Evolutionary conservation across 805 yeast genomes (phyloP).

Genomic region (Spathaspora hagerdaliae): DNA sequence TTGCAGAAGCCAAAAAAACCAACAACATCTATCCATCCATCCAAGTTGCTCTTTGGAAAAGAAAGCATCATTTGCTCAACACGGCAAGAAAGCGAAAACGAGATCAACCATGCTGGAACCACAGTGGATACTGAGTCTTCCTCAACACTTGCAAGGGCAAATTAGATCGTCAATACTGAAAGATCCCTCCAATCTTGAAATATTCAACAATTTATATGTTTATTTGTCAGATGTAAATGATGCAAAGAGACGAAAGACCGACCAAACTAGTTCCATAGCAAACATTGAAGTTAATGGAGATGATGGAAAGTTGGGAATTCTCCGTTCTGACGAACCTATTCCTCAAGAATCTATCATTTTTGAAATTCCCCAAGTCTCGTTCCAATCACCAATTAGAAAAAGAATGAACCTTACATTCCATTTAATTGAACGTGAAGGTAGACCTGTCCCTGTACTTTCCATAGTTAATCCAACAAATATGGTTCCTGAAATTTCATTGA

Average conservation of each 20-base stretch:
- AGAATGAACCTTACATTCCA: constrained; percentile 37
- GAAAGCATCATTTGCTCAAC: no score
- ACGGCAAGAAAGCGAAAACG: no score
- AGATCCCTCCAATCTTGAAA: constrained; percentile 15
- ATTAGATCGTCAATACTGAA: constrained; percentile 13
- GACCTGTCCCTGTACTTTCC: constrained; percentile 35
- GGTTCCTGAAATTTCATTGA: constrained; percentile 33
- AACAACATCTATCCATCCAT: background rate
- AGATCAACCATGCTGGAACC: background rate
- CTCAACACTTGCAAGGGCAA: constrained; percentile 18
- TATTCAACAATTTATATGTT: constrained; percentile 14
- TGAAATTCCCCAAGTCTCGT: constrained; percentile 32
- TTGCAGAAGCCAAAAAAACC: background rate
- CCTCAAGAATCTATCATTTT: constrained; percentile 30
- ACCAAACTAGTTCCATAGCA: constrained; percentile 1
- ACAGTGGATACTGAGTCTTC: constrained; percentile 24
- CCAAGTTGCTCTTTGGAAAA: background rate
- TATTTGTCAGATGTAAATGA: constrained; percentile 3
- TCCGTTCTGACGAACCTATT: background rate
- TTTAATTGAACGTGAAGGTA: constrained; percentile 21
- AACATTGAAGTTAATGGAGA: background rate
- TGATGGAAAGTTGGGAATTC: constrained; percentile 1
- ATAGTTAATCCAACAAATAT: constrained; percentile 30
- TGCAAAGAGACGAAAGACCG: constrained; percentile 10
- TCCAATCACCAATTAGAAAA: constrained; percentile 36